Percentiles rank a stretch among this genome's conserved stretches.
These are phyloP conservation scores for Cryptococcus hybrid DNA, from an alignment of 1,284 basidiomycete species.

Conservation along the genomic window DNA sequence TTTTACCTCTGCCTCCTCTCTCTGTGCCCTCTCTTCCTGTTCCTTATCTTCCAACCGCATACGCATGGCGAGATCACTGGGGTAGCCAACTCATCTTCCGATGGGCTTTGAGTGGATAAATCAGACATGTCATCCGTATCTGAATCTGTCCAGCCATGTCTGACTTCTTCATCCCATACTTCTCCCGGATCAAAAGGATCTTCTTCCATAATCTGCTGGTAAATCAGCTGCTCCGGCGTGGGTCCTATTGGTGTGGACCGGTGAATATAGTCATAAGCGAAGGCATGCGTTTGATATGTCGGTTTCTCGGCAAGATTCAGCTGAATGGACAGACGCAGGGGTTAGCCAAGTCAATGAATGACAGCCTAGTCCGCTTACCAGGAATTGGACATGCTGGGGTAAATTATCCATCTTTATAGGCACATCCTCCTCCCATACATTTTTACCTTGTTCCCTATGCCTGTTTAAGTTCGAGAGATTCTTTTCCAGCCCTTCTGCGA, in stretches of 20 bases:
- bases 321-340: slow-evolving; percentile 11
- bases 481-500: slow-evolving; percentile 32
- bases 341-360: too few species aligned
- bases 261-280: slow-evolving; percentile 26
- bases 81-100: slow-evolving; percentile 18
- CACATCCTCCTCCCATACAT: slow-evolving; percentile 32
- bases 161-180: slow-evolving; percentile 37
- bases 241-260: slow-evolving; percentile 14
- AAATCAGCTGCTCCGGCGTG: slow-evolving; percentile 30
- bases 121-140: slow-evolving; percentile 12
- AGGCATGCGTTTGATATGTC: slow-evolving; percentile 16
- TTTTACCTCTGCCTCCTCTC: slow-evolving; percentile 15
- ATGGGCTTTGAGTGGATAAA: slow-evolving; percentile 7
- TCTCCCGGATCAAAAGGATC: slow-evolving; percentile 32
- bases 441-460: slow-evolving; percentile 11
- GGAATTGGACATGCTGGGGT: slow-evolving; percentile 38
- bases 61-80: slow-evolving; percentile 2
- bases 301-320: slow-evolving; percentile 30
- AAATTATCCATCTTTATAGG: slow-evolving; percentile 32
- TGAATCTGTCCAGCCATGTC: slow-evolving; percentile 38
- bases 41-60: slow-evolving; percentile 2
- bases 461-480: slow-evolving; percentile 17
- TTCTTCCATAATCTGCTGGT: slow-evolving; percentile 35
- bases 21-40: slow-evolving; percentile 1
- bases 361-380: slow-evolving; percentile 16